Percentiles rank a stretch among this genome's conserved stretches.
Conservation (phyloP, 164 flowering plant genomes). For the grape (Vitis vinifera) region DNA sequence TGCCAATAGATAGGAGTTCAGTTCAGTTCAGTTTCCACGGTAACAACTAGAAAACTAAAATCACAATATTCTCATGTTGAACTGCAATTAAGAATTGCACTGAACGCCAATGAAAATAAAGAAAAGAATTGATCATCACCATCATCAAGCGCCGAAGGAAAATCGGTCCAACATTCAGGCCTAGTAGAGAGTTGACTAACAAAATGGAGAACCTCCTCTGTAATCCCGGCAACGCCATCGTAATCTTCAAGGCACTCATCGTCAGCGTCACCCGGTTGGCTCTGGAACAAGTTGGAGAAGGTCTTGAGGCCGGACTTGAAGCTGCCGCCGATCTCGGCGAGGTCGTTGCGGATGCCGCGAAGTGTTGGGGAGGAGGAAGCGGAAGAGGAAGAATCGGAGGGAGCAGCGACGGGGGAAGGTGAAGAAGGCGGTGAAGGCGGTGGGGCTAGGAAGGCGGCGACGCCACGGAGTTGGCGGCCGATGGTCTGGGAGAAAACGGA, state of each 20-base stretch:
- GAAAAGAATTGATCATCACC: slow-evolving; percentile 18
- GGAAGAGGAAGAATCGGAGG: slow-evolving; percentile 17
- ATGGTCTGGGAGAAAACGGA: slow-evolving; percentile 45
- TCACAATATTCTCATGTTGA: too few species aligned
- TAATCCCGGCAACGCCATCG: slow-evolving; percentile 33
- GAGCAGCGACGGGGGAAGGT: background rate
- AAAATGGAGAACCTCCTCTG: slow-evolving; percentile 47
- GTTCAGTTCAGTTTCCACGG: too few species aligned
- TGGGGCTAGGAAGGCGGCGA: slow-evolving; percentile 62
- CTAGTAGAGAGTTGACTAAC: slow-evolving; percentile 36
- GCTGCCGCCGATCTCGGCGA: slow-evolving; percentile 57
- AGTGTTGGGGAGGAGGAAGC: slow-evolving; percentile 19
- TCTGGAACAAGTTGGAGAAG: slow-evolving; percentile 42
- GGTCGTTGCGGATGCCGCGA: slow-evolving; percentile 48
- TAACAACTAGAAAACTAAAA: too few species aligned
- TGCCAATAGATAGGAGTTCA: too few species aligned
- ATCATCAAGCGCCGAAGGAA: slow-evolving; percentile 36
- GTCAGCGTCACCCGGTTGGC: slow-evolving; percentile 7
- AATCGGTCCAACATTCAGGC: slow-evolving; percentile 54
- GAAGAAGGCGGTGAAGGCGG: slow-evolving; percentile 46
- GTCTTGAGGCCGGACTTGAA: slow-evolving; percentile 45
- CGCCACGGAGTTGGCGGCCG: slow-evolving; percentile 59
- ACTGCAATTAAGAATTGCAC: too few species aligned
- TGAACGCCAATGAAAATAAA: too few species aligned
- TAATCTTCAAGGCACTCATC: slow-evolving; percentile 12